Percentiles rank a stretch among this genome's conserved stretches.
phyloP scores from a whole-genome alignment of 331 rosid species.

The Pyrus hybrid region DNA sequence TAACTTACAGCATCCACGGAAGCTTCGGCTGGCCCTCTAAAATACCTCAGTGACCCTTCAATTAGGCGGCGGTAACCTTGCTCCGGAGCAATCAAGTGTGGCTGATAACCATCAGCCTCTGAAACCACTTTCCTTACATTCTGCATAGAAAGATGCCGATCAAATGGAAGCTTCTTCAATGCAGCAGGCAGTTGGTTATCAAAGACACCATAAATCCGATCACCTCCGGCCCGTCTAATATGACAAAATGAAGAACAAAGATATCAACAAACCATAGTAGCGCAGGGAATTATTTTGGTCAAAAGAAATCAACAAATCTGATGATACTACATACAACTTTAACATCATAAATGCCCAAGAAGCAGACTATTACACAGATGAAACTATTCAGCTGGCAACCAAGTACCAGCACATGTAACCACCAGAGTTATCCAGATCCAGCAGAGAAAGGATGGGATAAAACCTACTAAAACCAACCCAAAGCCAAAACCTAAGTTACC shows the following conservation, averaged over 20 bases:
- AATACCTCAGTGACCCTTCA: conserved; percentile 73
- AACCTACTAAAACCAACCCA: neutral
- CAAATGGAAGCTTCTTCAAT: conserved; percentile 91
- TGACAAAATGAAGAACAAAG: neutral
- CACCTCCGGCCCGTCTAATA: conserved; percentile 88
- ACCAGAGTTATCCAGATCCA: neutral
- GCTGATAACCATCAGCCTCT: conserved; percentile 97
- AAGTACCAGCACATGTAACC: neutral
- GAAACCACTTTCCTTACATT: conserved; percentile 88
- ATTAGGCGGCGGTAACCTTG: conserved; percentile 94
- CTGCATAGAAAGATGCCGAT: conserved; percentile 74
- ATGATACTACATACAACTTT: neutral
- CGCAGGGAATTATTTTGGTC: neutral
- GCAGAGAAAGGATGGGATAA: neutral
- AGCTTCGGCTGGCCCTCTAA: conserved; percentile 95
- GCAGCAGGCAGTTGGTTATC: conserved; percentile 99
- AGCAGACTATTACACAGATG: neutral
- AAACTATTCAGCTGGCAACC: neutral
- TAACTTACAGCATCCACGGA: conserved; percentile 92
- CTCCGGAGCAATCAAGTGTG: conserved; percentile 97
- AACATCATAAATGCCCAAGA: neutral
- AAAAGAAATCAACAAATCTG: neutral
- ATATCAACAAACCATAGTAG: neutral
- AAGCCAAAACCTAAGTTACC: neutral
- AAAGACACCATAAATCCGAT: conserved; percentile 79